Percentiles rank a stretch among this genome's conserved stretches.
phyloP scores from a whole-genome alignment of 2,329 filamentous ascomycete genomes.

The Penicillium sp. region DNA sequence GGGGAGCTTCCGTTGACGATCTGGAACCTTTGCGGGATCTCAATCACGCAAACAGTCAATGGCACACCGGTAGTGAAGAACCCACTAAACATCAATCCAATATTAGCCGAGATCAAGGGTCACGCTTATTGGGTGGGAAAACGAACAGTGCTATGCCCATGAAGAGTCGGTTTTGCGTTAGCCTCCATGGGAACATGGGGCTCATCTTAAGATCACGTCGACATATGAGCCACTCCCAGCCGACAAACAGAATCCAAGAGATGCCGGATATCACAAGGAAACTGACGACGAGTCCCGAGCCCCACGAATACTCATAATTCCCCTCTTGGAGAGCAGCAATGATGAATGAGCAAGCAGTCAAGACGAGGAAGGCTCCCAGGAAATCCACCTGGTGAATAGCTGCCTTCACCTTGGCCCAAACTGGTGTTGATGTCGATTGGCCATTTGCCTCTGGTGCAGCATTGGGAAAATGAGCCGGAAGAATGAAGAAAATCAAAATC shows the following conservation, averaged over 20 bases:
- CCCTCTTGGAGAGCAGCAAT: slow-evolving; percentile 60
- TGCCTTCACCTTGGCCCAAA: background rate
- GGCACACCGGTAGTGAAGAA: slow-evolving; percentile 21
- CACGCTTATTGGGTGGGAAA: background rate
- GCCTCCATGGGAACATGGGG: slow-evolving; percentile 20
- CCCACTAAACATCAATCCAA: slow-evolving; percentile 3
- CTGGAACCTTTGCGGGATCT: slow-evolving; percentile 27
- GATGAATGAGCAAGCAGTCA: slow-evolving; percentile 7
- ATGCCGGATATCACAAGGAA: slow-evolving; percentile 52
- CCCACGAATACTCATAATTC: slow-evolving; percentile 56
- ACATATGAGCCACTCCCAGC: slow-evolving; percentile 16
- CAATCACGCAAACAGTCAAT: slow-evolving; percentile 18
- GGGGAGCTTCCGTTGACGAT: slow-evolving; percentile 21
- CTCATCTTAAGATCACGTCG: background rate
- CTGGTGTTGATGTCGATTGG: background rate
- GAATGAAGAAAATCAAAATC: slow-evolving; percentile 5
- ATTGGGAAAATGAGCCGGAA: slow-evolving; percentile 14
- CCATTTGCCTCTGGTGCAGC: background rate
- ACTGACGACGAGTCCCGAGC: slow-evolving; percentile 52
- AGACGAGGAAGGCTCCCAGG: background rate
- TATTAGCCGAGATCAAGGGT: background rate
- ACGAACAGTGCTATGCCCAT: slow-evolving; percentile 17
- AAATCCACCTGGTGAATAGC: background rate
- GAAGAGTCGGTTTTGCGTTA: slow-evolving; percentile 13
- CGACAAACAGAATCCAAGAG: slow-evolving; percentile 12